A percentile compares a stretch with the other conserved stretches of the same genome.
These are phyloP conservation scores for Ophiostoma montium DNA, from an alignment of 2,329 filamentous ascomycete species.

Conservation along the genomic window DNA sequence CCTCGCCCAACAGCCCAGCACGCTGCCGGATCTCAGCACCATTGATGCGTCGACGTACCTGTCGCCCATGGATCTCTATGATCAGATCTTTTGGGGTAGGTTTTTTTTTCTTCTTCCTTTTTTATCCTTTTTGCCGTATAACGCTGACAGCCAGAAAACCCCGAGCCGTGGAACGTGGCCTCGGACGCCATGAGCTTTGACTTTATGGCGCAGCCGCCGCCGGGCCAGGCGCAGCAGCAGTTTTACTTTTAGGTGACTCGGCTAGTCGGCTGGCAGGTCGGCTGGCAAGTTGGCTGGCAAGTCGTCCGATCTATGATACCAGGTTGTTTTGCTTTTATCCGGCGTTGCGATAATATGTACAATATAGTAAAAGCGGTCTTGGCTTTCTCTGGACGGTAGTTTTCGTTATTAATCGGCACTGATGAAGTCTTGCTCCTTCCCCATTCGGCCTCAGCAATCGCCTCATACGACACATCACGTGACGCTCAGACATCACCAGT, in stretches of 20 bases:
- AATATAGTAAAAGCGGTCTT: too few species aligned
- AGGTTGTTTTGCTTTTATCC: too few species aligned
- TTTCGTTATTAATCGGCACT: too few species aligned
- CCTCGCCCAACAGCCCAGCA: constrained; percentile 19
- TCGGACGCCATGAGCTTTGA: constrained; percentile 46
- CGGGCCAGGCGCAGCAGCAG: constrained; percentile 39
- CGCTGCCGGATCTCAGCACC: constrained; percentile 30
- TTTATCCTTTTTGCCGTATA: constrained; percentile 3
- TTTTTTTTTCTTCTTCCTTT: background rate
- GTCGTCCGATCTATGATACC: too few species aligned
- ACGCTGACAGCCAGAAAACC: too few species aligned
- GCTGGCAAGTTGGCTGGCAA: too few species aligned
- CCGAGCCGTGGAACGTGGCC: constrained; percentile 43
- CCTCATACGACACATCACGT: background rate
- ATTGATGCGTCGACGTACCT: constrained; percentile 44
- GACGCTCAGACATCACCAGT: background rate
- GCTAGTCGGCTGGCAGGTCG: too few species aligned
- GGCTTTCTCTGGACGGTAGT: too few species aligned
- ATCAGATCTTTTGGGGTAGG: constrained; percentile 53
- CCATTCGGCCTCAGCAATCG: background rate
- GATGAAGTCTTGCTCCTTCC: background rate
- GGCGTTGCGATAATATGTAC: too few species aligned
- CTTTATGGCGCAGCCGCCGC: constrained; percentile 44
- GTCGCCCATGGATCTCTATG: constrained; percentile 54
- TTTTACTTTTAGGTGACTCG: constrained; percentile 49